Conservation (phyloP, 2,329 filamentous ascomycete species). For the Apiospora arundinis region DNA sequence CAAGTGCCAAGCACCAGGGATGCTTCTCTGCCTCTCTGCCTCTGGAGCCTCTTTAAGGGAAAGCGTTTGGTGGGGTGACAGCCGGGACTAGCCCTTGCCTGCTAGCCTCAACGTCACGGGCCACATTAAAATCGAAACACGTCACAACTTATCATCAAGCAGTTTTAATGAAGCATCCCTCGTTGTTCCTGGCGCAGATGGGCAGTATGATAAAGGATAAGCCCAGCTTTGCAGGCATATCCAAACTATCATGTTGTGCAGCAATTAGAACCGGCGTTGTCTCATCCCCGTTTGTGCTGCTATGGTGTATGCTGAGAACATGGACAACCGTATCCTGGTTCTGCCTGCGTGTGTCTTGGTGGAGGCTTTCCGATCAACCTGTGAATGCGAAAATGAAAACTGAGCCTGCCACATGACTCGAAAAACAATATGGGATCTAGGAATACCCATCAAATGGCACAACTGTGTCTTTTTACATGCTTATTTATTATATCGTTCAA, state of each 20-base stretch:
- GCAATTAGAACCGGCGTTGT: neutral
- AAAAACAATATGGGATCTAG: neutral
- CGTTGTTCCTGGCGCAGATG: neutral
- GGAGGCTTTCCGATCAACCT: neutral
- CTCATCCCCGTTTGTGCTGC: neutral
- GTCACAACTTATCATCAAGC: conserved; percentile 11
- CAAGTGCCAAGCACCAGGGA: conserved; percentile 5
- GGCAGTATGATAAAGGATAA: neutral
- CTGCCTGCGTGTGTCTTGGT: neutral
- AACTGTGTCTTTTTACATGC: neutral
- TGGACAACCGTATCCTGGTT: neutral
- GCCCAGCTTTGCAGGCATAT: neutral
- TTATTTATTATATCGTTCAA: too few species aligned
- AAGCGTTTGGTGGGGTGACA: conserved; percentile 18
- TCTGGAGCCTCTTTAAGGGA: conserved; percentile 1
- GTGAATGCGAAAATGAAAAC: conserved; percentile 14
- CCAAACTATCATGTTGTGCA: neutral
- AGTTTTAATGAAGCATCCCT: neutral
- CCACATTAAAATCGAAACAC: conserved; percentile 12
- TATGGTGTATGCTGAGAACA: neutral
- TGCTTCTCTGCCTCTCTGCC: neutral
- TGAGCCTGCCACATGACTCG: neutral
- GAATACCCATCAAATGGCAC: too few species aligned
- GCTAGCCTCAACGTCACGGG: conserved; percentile 11
- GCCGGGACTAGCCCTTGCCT: conserved; percentile 2